phyloP scores from a whole-genome alignment of 768 basidiomycete genomes.

The Boletus rubescentipes region DNA sequence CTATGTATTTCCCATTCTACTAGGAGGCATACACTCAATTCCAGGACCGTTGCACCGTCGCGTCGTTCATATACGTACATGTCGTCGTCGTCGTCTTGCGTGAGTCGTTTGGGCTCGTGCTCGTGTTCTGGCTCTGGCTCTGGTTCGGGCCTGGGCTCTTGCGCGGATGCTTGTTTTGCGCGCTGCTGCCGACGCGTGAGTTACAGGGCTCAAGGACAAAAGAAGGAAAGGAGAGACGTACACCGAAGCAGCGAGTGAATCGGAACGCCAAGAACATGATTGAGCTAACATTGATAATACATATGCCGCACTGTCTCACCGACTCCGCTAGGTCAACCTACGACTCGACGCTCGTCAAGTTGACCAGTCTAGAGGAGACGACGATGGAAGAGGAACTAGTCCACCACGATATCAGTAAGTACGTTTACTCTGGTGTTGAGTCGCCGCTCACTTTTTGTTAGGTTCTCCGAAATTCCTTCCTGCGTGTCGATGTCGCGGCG shows the following conservation, averaged over 20 bases:
- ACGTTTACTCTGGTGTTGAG: constrained; percentile 26
- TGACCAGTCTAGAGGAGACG: constrained; percentile 92
- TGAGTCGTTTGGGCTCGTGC: too few relatives aligned
- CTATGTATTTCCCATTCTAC: too few relatives aligned
- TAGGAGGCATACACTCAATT: too few relatives aligned
- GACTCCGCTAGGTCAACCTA: constrained; percentile 69
- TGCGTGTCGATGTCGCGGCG: constrained; percentile 83
- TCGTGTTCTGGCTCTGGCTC: too few relatives aligned
- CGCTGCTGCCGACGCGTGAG: too few relatives aligned
- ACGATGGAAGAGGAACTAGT: constrained; percentile 92
- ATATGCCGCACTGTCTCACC: background rate
- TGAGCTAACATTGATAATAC: constrained; percentile 54
- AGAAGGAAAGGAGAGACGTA: too few relatives aligned
- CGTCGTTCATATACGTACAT: too few relatives aligned
- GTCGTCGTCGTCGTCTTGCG: too few relatives aligned
- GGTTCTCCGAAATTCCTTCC: constrained; percentile 77
- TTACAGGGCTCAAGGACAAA: too few relatives aligned
- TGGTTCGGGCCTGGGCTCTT: too few relatives aligned
- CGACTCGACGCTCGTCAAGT: constrained; percentile 87
- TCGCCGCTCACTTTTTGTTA: constrained; percentile 28
- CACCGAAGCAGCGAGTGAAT: constrained; percentile 86
- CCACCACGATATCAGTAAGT: constrained; percentile 82
- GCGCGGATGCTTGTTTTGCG: too few relatives aligned
- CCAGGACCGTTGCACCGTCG: too few relatives aligned
- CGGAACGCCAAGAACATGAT: constrained; percentile 97